Percentiles rank a stretch among this genome's conserved stretches.
These are phyloP conservation scores for Aspergillus kassunensis DNA, from an alignment of 495 filamentous ascomycete species.

Conservation along the genomic window DNA sequence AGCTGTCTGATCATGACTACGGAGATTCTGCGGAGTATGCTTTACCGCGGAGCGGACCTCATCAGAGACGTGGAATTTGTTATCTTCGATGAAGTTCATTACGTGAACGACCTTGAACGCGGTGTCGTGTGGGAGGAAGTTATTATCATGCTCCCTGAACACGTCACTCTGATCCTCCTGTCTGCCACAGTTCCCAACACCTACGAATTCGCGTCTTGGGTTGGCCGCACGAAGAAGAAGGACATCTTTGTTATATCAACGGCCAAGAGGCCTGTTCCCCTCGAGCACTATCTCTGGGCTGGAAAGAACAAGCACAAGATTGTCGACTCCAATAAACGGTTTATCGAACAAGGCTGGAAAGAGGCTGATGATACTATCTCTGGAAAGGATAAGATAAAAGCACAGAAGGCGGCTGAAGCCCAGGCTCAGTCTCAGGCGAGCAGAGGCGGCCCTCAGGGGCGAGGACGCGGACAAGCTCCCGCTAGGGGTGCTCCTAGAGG, in stretches of 20 bases:
- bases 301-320: conserved; percentile 90
- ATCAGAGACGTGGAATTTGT: conserved; percentile 98
- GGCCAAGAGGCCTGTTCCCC: conserved; percentile 85
- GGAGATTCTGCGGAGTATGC: conserved; percentile 96
- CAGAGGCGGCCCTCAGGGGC: conserved; percentile 49
- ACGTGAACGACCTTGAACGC: conserved; percentile 95
- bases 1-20: conserved; percentile 99
- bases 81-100: conserved; percentile 98
- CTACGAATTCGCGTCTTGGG: conserved; percentile 96
- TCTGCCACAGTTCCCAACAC: conserved; percentile 98
- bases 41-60: conserved; percentile 92
- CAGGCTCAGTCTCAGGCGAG: conserved; percentile 43
- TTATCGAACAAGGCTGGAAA: conserved; percentile 89
- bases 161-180: conserved; percentile 90
- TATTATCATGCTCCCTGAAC: conserved; percentile 98
- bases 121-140: conserved; percentile 99
- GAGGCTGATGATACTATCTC: conserved; percentile 80
- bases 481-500: conserved; percentile 30
- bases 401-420: conserved; percentile 47
- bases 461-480: conserved; percentile 43
- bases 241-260: conserved; percentile 99
- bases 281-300: conserved; percentile 96
- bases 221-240: conserved; percentile 95
- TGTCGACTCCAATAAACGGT: conserved; percentile 85
- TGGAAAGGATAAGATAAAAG: conserved; percentile 74